Evolutionary conservation across 192 early-diverging fungal species (phyloP), one percentile per base, ranked within the genome.

Genomic region (Rhizoclosmatium sp.): DNA sequence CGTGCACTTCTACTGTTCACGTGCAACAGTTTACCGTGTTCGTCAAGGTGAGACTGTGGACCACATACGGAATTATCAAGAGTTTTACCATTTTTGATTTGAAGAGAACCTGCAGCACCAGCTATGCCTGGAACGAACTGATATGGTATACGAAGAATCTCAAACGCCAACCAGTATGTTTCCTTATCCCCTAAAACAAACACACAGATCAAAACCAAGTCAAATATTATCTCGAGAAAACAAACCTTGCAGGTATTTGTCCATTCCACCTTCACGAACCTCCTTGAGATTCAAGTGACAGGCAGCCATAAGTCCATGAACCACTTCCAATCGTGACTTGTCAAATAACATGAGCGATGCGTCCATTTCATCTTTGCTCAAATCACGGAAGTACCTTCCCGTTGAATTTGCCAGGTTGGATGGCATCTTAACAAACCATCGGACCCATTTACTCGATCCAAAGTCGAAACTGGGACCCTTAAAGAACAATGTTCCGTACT

Each of bases 101-200:
- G 72, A 16, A 75, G 80, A 46, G 79, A 85, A 42, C 90, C 91
- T 65, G 91, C 84, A 21, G 84, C 85, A 7, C 83, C 89, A 7
- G 84, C 88, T 71, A 85, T 82, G 4, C 82, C 85, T 58, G 80
- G 81, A 31, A 84, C 79, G 45, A 87, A 90, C 12, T 82, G 76
- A 67, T 89, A 89, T 1, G 89, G 90, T 42, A 86, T 84, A 40
- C 89, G 85, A 5, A 87, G 71, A 80, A 91, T 84, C 76, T 91
- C 91, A 59, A 85, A 87, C 1, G 88, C 91, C 14, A 86, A 78
- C 92, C 92, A 93, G 54, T 91, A 93, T 1, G 92, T 89, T 76
- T 93, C 92, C 82, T 93, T 93, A 81, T 93, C 92, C 23, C 92
- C 83, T 69, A 48, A 2, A 46, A 44, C 4, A 14, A 62, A 23